phyloP scores from a whole-genome alignment of 2,329 filamentous ascomycete species.

The Ustulina deusta region DNA sequence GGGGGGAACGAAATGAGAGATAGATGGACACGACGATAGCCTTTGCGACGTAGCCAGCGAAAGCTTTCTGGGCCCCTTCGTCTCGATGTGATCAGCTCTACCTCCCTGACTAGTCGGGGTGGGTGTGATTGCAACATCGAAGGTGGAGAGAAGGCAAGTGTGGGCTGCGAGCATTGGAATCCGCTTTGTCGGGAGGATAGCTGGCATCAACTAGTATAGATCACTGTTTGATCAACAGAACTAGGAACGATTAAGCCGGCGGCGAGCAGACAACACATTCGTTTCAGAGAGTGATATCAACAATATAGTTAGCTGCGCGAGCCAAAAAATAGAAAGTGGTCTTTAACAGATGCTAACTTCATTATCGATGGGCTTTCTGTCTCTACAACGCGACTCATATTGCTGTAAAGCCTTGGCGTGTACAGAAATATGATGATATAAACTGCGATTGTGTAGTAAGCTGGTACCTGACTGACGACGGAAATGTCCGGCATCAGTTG shows the following conservation, averaged over 20 bases:
- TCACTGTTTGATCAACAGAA: not conserved
- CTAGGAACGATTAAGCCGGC: not conserved
- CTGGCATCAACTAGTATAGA: constrained; percentile 11
- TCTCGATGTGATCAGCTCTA: not conserved
- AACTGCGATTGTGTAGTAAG: no score
- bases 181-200: not conserved
- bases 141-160: not conserved
- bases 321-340: not conserved
- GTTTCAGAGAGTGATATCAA: constrained; percentile 13
- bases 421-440: no score
- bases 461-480: no score
- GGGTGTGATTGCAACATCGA: not conserved
- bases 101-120: not conserved
- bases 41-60: constrained; percentile 1
- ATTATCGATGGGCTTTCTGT: not conserved
- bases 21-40: constrained; percentile 12
- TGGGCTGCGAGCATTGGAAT: not conserved
- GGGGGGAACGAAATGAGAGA: not conserved
- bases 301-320: not conserved
- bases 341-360: not conserved
- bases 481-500: no score
- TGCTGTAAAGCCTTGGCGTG: no score
- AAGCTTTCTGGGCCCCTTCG: not conserved
- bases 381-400: no score
- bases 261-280: constrained; percentile 20